Conservation (phyloP, 164 flowering plant genomes). For the grape (Vitis vinifera) region ASM3070453v1 NC_081812.1:17194501-17195000, state of each 20-base stretch:
- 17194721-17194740: slow-evolving; percentile 99
- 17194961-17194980: too few species aligned
- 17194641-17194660: neutral
- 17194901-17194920: neutral
- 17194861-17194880: slow-evolving; percentile 88
- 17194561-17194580: too few species aligned
- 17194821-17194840: neutral
- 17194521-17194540: too few species aligned
- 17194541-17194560: too few species aligned
- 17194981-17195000: too few species aligned
- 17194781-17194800: neutral
- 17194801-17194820: neutral
- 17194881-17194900: neutral
- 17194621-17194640: neutral
- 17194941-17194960: too few species aligned
- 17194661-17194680: slow-evolving; percentile 79
- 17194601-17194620: too few species aligned
- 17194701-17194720: slow-evolving; percentile 98
- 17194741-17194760: slow-evolving; percentile 95
- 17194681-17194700: slow-evolving; percentile 95
- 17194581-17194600: too few species aligned
- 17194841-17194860: slow-evolving; percentile 80
- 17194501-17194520: too few species aligned
- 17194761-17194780: slow-evolving; percentile 22
- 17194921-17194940: slow-evolving; percentile 1